Evolutionary conservation across 2,329 filamentous ascomycete species (phyloP), one percentile per base, ranked within the genome.

Genomic region (Aspergillus caelatus): DNA sequence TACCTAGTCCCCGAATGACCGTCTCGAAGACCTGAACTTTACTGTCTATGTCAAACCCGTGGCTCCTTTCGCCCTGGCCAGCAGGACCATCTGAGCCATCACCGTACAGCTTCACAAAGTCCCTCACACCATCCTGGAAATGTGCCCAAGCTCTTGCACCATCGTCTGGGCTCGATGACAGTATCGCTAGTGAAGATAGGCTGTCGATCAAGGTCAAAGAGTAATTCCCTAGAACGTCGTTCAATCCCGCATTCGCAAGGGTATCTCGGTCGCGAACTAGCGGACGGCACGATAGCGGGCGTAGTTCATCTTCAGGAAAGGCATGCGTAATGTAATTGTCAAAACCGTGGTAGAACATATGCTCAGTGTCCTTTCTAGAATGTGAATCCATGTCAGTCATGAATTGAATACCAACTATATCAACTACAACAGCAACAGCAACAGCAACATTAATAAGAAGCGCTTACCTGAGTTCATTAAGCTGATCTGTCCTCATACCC

Each of bases 11-110:
- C 63, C 95, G 87, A 70, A 99, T 99, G 41, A 97, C 94, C 0
- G 94, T 98, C 81, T 99, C 95, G 74, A 99, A 99, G 45, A 99
- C 93, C 80, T 99, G 94, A 2, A 99, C 95, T 79, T 98, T 99
- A 81, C 94, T 97, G 78, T 99, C 94, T 46, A 97, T 83, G 77
- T 99, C 93, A 72, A 99, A 99, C 0, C 93, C 95, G 60, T 88
- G 86, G 4, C 89, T 89, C 67, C 93, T 85, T 62, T 85, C 82
- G 4, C 94, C 94, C 72, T 87, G 84, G 8, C 91, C 92, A 6
- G 84, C 84, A 16, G 86, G 82, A 3, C 91, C 90, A 10, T 83
- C 79, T 34, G 88, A 88, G 1, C 94, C 94, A 78, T 97, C 94
- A 4, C 94, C 94, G 76, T 97, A 98, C 70, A 95, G 83, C 67